Evolutionary conservation across 78 protist genomes (phyloP), one percentile per base, ranked within the genome.

Genomic region (Dictyostelium brefeldianum): DNA sequence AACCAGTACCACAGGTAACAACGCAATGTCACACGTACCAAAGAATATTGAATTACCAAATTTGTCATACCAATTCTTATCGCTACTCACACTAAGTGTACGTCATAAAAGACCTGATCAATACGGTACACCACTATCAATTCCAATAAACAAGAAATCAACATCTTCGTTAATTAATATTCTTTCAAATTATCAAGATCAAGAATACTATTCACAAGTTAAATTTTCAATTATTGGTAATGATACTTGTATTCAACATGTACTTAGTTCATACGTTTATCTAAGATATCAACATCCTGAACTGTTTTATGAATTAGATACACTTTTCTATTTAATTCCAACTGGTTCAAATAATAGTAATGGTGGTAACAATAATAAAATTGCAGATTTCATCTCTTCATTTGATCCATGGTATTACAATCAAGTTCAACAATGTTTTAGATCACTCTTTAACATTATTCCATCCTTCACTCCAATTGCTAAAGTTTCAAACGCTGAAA

Each of bases 71-170:
- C 83, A 77, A 47, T 87, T 87, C 6, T 18, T 54, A 25, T 87
- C 93, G 31, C 3, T 87, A 0, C 51, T 75, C 48, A 56, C 83
- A n/a, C 46, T 77, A n/a, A 77, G 80, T 51, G 70, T 87, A 17
- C 41, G 81, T 18, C 79, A 87, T 48, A 87, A 87, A 75, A 87
- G 80, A 51, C 93, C 93, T 9, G 93, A 87, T 87, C 83, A 87
- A 77, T 64, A 29, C 20, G 71, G 78, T 8, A 70, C 93, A 15
- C 54, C 46, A 11, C 64, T 43, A 11, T 41, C 64, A 11, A 41
- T 87, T 4, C 93, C 93, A 77, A 75, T 87, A 0, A 75, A 87
- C 43, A 87, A 54, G 22, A 87, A 87, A 71, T 75, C 93, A 1
- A 64, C 56, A 0, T 64, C 53, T 6, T 20, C 80, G 0, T 22